Evolutionary conservation across 192 early-diverging fungal genomes (phyloP).

Genomic region (Rhizophagus prolifer): DNA sequence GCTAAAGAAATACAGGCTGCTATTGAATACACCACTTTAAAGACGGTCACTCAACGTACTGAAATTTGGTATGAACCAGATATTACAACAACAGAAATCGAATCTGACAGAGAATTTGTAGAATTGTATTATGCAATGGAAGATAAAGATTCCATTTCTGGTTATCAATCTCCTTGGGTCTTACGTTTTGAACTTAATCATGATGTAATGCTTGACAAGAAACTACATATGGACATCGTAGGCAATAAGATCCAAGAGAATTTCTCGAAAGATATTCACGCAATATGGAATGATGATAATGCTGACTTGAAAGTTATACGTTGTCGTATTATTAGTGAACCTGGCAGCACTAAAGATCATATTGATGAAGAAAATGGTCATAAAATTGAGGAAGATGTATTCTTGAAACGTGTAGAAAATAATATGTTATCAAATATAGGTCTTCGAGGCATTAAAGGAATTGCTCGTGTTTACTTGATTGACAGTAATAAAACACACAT

Average conservation of each 20-base stretch:
- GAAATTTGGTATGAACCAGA: slow-evolving; percentile 99
- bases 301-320: slow-evolving; percentile 83
- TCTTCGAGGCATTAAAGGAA: slow-evolving; percentile 85
- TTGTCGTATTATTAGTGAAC: slow-evolving; percentile 78
- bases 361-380: slow-evolving; percentile 59
- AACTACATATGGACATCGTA: slow-evolving; percentile 82
- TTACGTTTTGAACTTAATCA: slow-evolving; percentile 76
- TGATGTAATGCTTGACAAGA: slow-evolving; percentile 87
- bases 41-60: slow-evolving; percentile 74
- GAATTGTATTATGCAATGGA: slow-evolving; percentile 78
- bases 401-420: slow-evolving; percentile 82
- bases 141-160: slow-evolving; percentile 68
- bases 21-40: slow-evolving; percentile 91
- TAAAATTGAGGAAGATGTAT: slow-evolving; percentile 78
- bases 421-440: slow-evolving; percentile 85
- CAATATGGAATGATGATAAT: slow-evolving; percentile 89
- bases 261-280: slow-evolving; percentile 79
- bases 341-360: slow-evolving; percentile 57
- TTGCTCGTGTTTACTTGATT: slow-evolving; percentile 82
- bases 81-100: slow-evolving; percentile 73
- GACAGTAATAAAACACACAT: slow-evolving; percentile 51
- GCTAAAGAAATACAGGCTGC: slow-evolving; percentile 87
- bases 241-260: slow-evolving; percentile 74
- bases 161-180: slow-evolving; percentile 71
- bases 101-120: slow-evolving; percentile 89